Conservation (phyloP, 805 yeast genomes). For the Myxozyma sirexii region DNA sequence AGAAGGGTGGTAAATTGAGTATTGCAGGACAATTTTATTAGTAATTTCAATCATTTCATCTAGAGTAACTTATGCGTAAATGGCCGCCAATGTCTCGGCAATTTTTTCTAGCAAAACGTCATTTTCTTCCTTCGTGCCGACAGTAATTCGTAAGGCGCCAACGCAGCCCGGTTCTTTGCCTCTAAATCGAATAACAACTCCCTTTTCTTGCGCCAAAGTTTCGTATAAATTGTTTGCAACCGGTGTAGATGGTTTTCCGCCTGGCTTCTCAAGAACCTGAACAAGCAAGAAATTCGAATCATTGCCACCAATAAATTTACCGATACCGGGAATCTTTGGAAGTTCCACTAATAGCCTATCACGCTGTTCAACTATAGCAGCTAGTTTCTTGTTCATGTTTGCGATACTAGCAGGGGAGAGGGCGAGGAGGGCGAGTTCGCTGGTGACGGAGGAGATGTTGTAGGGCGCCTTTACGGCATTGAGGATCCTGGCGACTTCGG, state of each 20-base stretch:
- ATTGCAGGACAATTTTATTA: neutral
- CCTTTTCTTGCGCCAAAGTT: conserved; percentile 67
- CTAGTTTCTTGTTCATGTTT: conserved; percentile 60
- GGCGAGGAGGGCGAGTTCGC: conserved; percentile 76
- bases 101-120: conserved; percentile 56
- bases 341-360: conserved; percentile 55
- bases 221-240: conserved; percentile 69
- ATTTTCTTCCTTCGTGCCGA: conserved; percentile 84
- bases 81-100: conserved; percentile 39
- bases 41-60: neutral
- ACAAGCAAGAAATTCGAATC: conserved; percentile 86
- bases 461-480: conserved; percentile 96
- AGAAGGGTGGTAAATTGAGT: conserved; percentile 25
- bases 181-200: conserved; percentile 87
- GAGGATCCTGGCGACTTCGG: conserved; percentile 63
- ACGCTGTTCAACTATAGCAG: conserved; percentile 59
- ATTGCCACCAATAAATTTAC: conserved; percentile 75
- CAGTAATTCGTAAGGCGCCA: conserved; percentile 84
- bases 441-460: conserved; percentile 80
- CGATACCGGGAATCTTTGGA: conserved; percentile 62
- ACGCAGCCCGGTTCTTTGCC: conserved; percentile 87
- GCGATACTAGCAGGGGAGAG: conserved; percentile 59
- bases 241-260: conserved; percentile 66
- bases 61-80: conserved; percentile 5
- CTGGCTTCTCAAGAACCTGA: conserved; percentile 60